Evolutionary conservation across 345 rosid species (phyloP).

Genomic region (Corchorus capsularis): DNA sequence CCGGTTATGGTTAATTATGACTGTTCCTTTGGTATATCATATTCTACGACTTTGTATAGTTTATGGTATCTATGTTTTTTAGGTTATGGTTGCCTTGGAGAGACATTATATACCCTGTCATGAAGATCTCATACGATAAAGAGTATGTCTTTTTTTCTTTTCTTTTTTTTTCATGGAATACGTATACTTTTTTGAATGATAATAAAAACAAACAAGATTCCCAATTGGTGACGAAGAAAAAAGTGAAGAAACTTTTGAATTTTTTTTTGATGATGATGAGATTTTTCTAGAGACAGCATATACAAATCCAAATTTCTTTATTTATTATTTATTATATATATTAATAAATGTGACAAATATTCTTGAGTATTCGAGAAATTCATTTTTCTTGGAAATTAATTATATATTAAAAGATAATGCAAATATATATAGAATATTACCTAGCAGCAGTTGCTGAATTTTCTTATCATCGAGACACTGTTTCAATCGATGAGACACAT

Average conservation of each 20-base stretch:
- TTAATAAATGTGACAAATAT: neutral
- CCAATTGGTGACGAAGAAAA: conserved; percentile 17
- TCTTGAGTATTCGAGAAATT: neutral
- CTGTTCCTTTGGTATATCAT: neutral
- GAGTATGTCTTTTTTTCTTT: neutral
- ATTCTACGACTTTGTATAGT: neutral
- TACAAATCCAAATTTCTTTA: neutral
- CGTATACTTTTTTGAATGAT: conserved; percentile 1
- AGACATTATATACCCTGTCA: neutral
- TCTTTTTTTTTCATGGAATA: neutral
- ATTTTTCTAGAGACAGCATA: conserved; percentile 23
- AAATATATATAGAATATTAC: neutral
- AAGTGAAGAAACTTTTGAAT: conserved; percentile 2
- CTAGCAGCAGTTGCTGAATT: too few relatives aligned
- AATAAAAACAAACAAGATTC: conserved; percentile 35
- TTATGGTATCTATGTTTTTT: neutral
- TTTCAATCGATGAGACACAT: neutral
- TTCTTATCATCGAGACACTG: neutral
- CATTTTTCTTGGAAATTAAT: neutral
- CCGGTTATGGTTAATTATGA: neutral
- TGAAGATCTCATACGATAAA: conserved; percentile 17
- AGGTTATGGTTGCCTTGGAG: neutral
- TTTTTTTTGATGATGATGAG: neutral
- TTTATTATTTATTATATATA: neutral
- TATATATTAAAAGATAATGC: neutral